A percentile compares a stretch with the other conserved stretches of the same genome.
Evolutionary conservation across 371 early-diverging fungal genomes (phyloP).

Genomic region (Lichtheimia ramosa): DNA sequence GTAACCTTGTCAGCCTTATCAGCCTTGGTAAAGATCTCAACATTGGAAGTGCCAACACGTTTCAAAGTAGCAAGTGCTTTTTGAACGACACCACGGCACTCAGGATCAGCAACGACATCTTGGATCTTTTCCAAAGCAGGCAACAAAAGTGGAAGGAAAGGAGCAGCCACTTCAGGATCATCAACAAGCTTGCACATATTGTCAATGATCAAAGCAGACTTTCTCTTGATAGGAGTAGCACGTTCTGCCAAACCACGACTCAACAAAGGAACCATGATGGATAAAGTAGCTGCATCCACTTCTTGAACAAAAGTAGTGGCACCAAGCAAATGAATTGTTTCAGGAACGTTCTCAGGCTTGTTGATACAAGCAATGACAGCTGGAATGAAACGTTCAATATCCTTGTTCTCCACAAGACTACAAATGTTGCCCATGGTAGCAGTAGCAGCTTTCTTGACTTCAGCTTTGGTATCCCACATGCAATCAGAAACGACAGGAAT

Average conservation of each 20-base stretch:
- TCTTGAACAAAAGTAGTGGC: constrained; percentile 78
- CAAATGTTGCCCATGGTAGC: constrained; percentile 55
- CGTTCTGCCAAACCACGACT: constrained; percentile 74
- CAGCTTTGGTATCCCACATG: constrained; percentile 74
- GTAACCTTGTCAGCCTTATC: constrained; percentile 50
- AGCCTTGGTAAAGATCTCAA: constrained; percentile 37
- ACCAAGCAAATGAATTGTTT: constrained; percentile 65
- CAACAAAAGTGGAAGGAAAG: constrained; percentile 78
- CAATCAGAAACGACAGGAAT: constrained; percentile 72
- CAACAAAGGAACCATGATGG: constrained; percentile 80
- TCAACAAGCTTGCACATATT: constrained; percentile 86
- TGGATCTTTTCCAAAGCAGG: constrained; percentile 76
- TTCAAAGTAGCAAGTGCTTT: constrained; percentile 46
- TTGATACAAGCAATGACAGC: constrained; percentile 63
- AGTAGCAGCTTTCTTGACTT: constrained; percentile 57
- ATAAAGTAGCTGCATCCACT: constrained; percentile 79
- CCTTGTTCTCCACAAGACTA: constrained; percentile 59
- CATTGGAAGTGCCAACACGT: constrained; percentile 34
- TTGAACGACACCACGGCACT: constrained; percentile 67
- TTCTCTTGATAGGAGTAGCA: constrained; percentile 68
- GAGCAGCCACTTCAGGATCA: constrained; percentile 77
- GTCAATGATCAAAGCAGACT: constrained; percentile 80
- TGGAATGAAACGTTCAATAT: constrained; percentile 65
- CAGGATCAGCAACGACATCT: constrained; percentile 79
- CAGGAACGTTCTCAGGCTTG: constrained; percentile 65